A percentile compares a stretch with the other conserved stretches of the same genome.
These are phyloP conservation scores for Exophiala xenobiotica DNA, from an alignment of 2,329 filamentous ascomycete genomes.

Conservation along the genomic window DNA sequence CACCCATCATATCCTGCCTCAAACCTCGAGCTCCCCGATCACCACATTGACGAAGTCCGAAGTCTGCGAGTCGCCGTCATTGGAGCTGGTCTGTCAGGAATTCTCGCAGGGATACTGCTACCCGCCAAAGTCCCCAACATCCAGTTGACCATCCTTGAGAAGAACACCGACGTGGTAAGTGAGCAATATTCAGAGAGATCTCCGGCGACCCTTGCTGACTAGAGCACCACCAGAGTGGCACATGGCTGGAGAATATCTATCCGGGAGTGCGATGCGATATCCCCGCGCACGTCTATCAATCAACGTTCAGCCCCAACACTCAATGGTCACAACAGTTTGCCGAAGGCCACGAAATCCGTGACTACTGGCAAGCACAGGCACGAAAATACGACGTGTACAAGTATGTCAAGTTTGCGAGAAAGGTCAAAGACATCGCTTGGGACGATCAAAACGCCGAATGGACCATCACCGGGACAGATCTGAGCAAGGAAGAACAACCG, in stretches of 20 bases:
- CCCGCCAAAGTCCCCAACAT: constrained; percentile 39
- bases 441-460: constrained; percentile 44
- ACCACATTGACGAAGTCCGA: constrained; percentile 37
- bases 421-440: constrained; percentile 55
- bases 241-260: constrained; percentile 37
- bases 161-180: constrained; percentile 26
- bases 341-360: constrained; percentile 26
- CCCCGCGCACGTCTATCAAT: constrained; percentile 29
- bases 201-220: neutral
- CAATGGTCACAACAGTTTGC: constrained; percentile 30
- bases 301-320: constrained; percentile 28
- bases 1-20: constrained; percentile 9
- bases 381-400: constrained; percentile 45
- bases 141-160: constrained; percentile 22
- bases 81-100: constrained; percentile 42
- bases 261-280: constrained; percentile 33
- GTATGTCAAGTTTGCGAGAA: constrained; percentile 59
- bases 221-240: constrained; percentile 33
- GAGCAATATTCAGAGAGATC: too few relatives aligned
- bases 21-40: constrained; percentile 31
- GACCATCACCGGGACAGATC: constrained; percentile 20
- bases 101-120: constrained; percentile 41
- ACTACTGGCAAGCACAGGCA: constrained; percentile 27
- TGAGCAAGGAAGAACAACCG: constrained; percentile 17
- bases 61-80: constrained; percentile 39